Evolutionary conservation across 2,329 filamentous ascomycete genomes (phyloP).

Genomic region (Juglanconis sp.): DNA sequence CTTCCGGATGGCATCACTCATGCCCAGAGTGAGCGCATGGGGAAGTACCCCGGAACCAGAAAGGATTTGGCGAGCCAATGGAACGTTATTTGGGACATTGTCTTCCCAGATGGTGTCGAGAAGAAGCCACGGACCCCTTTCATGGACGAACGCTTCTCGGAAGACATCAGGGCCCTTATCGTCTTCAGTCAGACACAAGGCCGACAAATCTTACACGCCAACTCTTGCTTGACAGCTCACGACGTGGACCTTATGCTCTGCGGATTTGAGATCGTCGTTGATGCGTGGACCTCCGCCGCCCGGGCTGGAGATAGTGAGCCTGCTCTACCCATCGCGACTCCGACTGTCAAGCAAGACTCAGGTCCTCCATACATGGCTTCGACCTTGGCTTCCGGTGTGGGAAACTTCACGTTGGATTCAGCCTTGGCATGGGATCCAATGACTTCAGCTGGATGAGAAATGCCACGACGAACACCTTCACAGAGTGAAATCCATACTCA

Average conservation of each 20-base stretch:
- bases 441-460: neutral
- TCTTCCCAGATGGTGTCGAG: slow-evolving; percentile 14
- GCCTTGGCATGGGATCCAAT: neutral
- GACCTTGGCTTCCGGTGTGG: too few species aligned
- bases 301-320: too few species aligned
- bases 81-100: slow-evolving; percentile 21
- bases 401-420: too few species aligned
- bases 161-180: slow-evolving; percentile 20
- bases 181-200: neutral
- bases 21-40: neutral
- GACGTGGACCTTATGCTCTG: neutral
- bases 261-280: neutral
- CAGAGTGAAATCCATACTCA: too few species aligned
- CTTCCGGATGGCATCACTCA: slow-evolving; percentile 16
- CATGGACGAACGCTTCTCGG: slow-evolving; percentile 8
- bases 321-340: neutral
- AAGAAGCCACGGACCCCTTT: slow-evolving; percentile 15
- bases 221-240: neutral
- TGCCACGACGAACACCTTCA: too few species aligned
- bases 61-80: slow-evolving; percentile 19
- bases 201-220: neutral
- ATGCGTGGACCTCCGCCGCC: neutral
- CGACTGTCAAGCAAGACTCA: neutral
- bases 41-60: neutral
- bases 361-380: too few species aligned